Evolutionary conservation across 2,329 filamentous ascomycete species (phyloP).

Genomic region (Monilinia aucupariae): DNA sequence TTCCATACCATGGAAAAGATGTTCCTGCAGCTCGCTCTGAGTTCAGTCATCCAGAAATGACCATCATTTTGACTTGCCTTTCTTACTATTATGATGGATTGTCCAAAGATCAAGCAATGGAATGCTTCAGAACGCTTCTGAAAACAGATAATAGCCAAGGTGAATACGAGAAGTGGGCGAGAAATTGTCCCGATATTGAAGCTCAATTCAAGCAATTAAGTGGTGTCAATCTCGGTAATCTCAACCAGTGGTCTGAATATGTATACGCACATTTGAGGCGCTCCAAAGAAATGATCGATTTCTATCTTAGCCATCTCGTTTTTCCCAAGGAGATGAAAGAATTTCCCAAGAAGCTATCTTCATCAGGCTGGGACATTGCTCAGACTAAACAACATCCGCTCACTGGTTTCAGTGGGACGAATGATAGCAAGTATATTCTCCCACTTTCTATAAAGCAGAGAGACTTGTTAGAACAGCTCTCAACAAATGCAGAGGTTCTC

Average conservation of each 20-base stretch:
- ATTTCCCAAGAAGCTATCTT: conserved; percentile 57
- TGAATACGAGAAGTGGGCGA: conserved; percentile 49
- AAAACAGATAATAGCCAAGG: conserved; percentile 46
- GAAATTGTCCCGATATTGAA: conserved; percentile 35
- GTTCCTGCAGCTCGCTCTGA: conserved; percentile 50
- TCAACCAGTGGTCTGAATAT: conserved; percentile 39
- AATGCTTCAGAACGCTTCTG: conserved; percentile 43
- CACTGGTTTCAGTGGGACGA: conserved; percentile 67
- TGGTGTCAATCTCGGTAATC: conserved; percentile 56
- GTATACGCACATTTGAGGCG: conserved; percentile 51
- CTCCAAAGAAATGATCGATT: conserved; percentile 54
- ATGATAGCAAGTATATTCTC: conserved; percentile 54
- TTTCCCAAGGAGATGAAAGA: conserved; percentile 59
- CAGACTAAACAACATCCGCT: conserved; percentile 43
- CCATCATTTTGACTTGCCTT: conserved; percentile 51
- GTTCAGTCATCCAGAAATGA: conserved; percentile 57
- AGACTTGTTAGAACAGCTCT: conserved; percentile 48
- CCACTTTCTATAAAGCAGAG: conserved; percentile 52
- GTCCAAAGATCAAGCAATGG: conserved; percentile 43
- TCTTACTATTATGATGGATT: conserved; percentile 55
- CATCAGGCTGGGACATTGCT: conserved; percentile 63
- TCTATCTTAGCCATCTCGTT: conserved; percentile 52
- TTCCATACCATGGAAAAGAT: conserved; percentile 58
- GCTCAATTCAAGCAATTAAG: conserved; percentile 39
- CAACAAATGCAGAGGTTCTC: conserved; percentile 65